Evolutionary conservation across 1,284 basidiomycete species (phyloP), one percentile per base, ranked within the genome.

Genomic region (Papiliotrema nemorosa): DNA sequence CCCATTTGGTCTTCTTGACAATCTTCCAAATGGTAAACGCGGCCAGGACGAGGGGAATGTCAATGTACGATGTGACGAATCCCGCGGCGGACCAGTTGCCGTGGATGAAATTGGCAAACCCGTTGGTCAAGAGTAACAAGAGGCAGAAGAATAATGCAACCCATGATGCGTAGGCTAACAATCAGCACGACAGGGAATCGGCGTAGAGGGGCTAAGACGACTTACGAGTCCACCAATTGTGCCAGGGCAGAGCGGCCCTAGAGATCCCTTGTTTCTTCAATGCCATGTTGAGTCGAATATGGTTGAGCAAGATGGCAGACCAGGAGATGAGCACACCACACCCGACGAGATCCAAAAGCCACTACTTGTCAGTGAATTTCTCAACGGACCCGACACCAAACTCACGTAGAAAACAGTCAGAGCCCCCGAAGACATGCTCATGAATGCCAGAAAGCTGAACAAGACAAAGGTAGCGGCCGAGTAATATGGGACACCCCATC

Each of bases 361-460:
- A 90, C n/a, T n/a, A n/a, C n/a, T n/a, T n/a, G n/a, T n/a, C n/a
- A n/a, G n/a, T n/a, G n/a, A n/a, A n/a, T n/a, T n/a, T n/a, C n/a
- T n/a, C n/a, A n/a, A n/a, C n/a, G n/a, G n/a, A n/a, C n/a, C n/a
- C n/a, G n/a, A n/a, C n/a, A n/a, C n/a, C n/a, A n/a, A n/a, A n/a
- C n/a, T n/a, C n/a, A n/a, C n/a, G 27, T 72, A 70, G 68, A 92
- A 86, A 21, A 89, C 85, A 29, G 72, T 78, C 38, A 84, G 83
- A 2, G 84, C 78, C 43, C 81, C 81, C 10, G 44, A 42, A 14
- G 45, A 47, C 21, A 65, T 50, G 18, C 55, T 56, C 81, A 88
- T 85, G 73, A 81, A 93, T 2, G 86, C 81, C 9, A 96, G 81
- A 9, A 81, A 65, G 12, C 83, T 79, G 65, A 91, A 88, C n/a